These are phyloP conservation scores for Steccherinum ochraceum DNA, from an alignment of 768 basidiomycete genomes.

Conservation along the genomic window DNA sequence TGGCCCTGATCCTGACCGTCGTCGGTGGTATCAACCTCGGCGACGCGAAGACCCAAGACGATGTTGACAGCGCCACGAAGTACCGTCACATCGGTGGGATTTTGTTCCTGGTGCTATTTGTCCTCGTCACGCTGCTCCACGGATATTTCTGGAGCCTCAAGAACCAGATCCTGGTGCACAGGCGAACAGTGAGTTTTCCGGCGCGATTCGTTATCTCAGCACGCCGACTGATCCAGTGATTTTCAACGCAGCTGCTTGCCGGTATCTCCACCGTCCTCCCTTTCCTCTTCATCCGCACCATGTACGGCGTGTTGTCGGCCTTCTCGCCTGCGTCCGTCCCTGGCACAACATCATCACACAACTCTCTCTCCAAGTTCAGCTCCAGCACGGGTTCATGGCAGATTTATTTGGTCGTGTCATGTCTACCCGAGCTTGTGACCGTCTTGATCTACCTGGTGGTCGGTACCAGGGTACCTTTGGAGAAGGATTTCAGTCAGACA, in stretches of 20 bases:
- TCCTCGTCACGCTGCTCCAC: slow-evolving; percentile 24
- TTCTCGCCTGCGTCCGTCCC: slow-evolving; percentile 48
- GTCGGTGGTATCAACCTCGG: slow-evolving; percentile 22
- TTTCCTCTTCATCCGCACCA: slow-evolving; percentile 51
- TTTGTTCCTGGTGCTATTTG: slow-evolving; percentile 29
- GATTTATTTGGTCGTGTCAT: slow-evolving; percentile 52
- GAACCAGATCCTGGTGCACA: slow-evolving; percentile 1
- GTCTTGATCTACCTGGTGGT: too few species aligned
- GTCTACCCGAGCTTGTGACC: too few species aligned
- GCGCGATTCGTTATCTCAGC: neutral
- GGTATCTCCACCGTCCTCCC: slow-evolving; percentile 52
- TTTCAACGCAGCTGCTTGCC: slow-evolving; percentile 39
- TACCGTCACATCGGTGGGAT: slow-evolving; percentile 28
- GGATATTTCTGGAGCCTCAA: slow-evolving; percentile 10
- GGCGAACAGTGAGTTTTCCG: slow-evolving; percentile 6
- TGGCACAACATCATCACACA: slow-evolving; percentile 22
- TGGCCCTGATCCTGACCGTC: slow-evolving; percentile 27
- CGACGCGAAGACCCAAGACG: slow-evolving; percentile 4
- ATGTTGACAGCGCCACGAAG: slow-evolving; percentile 17
- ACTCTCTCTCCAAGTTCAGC: slow-evolving; percentile 47
- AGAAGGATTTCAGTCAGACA: too few species aligned
- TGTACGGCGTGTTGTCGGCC: slow-evolving; percentile 51
- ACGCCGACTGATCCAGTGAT: too few species aligned
- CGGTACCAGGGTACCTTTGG: too few species aligned
- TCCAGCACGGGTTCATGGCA: slow-evolving; percentile 51